Base-by-base conservation (phyloP, 108 stramenopile species). In the Pseudonitzschia multiseries region DNA sequence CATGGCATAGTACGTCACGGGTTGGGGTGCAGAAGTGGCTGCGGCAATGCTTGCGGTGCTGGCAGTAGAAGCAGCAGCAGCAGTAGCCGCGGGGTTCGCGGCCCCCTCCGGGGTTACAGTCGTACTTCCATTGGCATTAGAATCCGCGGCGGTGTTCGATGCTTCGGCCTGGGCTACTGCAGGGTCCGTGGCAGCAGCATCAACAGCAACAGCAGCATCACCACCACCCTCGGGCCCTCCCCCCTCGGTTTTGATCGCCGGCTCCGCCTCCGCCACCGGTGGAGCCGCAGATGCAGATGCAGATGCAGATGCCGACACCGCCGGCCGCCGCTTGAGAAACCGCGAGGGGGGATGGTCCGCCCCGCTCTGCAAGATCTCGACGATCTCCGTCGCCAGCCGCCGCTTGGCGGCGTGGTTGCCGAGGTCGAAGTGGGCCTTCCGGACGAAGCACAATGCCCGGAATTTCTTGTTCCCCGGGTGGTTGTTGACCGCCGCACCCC, bases 401-500 rank as follows among this genome's bases (percentile, higher is more conserved):
- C 86, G 80, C 63, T 91, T 91, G 41, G 79, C 83, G 13, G 81
- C 73, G 36, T 87, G 88, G 32, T 87, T 85, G 8, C 84, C 87
- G 1, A 65, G 81, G 27, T 86, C 88, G 59, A 92, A 89, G 20
- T 84, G 76, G 8, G 79, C 70, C 60, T 92, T 92, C 71, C 85
- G 82, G 28, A 74, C 36, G 54, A 82, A 85, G 74, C 87, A 87
- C 24, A 87, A 28, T 9, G 79, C 81, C 14, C 90, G 76, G 73
- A 88, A 89, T 50, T 69, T 72, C 29, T 72, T 74, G 68, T 92
- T 92, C 8, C 91, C 91, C 17, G 76, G 74, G 62, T 87, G 88
- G 57, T 72, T 75, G 77, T 92, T 92, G 27, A 87, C 79, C n/a
- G 73, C 82, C n/a, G 91, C 91, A 13, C 88, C 88, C 24, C 91